Conservation (phyloP, 2,329 filamentous ascomycete genomes). For the Thielaviopsis punctulata region DNA sequence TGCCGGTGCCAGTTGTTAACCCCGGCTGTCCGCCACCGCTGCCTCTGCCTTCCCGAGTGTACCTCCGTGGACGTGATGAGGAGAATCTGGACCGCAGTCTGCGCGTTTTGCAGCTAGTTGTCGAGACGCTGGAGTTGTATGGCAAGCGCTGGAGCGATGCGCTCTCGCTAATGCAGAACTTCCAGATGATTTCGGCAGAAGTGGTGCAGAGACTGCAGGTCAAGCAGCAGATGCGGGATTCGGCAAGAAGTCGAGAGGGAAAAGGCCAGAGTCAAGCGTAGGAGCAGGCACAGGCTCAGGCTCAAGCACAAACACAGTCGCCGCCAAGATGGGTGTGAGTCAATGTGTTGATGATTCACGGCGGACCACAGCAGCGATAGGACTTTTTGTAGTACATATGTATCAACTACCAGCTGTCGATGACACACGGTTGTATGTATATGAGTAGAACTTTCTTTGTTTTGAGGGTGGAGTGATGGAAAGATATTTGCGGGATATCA, state of each 20-base stretch:
- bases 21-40: conserved; percentile 33
- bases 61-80: conserved; percentile 20
- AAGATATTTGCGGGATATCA: no score
- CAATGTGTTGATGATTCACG: conserved; percentile 27
- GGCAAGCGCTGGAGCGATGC: conserved; percentile 43
- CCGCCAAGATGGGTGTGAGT: conserved; percentile 27
- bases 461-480: no score
- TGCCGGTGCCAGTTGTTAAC: conserved; percentile 26
- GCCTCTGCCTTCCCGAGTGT: conserved; percentile 31
- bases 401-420: no score
- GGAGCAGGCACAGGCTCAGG: conserved; percentile 3
- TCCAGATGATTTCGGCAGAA: conserved; percentile 31
- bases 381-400: background rate
- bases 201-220: conserved; percentile 26
- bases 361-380: conserved; percentile 13
- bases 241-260: conserved; percentile 14
- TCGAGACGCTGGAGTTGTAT: conserved; percentile 36
- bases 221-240: conserved; percentile 20
- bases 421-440: no score
- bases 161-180: conserved; percentile 33
- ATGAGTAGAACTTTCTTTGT: no score
- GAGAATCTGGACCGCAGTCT: conserved; percentile 40
- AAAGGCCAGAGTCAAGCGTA: conserved; percentile 18
- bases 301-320: background rate
- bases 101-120: conserved; percentile 35